Base-by-base conservation (phyloP, 805 yeast genomes). In the Starmerella stigmatis region DNA sequence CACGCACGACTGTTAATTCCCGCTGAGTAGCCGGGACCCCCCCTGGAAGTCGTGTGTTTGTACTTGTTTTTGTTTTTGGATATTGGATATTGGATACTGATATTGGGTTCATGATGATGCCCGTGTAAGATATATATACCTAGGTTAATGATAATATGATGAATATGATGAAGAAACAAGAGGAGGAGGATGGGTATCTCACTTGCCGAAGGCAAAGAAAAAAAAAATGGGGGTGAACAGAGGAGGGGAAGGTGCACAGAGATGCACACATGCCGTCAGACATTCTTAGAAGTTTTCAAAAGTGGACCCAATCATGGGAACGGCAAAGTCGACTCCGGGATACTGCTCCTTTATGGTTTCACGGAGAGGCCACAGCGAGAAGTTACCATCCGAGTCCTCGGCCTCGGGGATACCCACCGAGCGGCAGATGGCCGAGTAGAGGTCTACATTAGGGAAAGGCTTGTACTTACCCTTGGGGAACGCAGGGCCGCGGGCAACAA, bases 401-500 rank as follows among this genome's bases (percentile, higher is more conserved):
- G 86, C 80, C 9, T 57, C 57, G 5, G 25, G 21, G 19, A 74
- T 52, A 23, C 64, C 64, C 45, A 83, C 63, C 1, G 81, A 68
- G 13, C 81, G 81, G 62, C 94, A 81, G 2, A 88, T 48, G 20
- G 88, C 69, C 52, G 79, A 76, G 62, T 85, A 88, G 5, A 88
- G 70, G 49, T 86, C 83, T 12, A 73, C 67, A 60, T 86, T 89
- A 10, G 70, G 64, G 56, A 88, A 81, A 4, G 95, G 94, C 50
- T 65, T 60, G 19, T 75, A 65, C 16, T 56, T 44, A 5, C 68
- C 63, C 3, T 50, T 34, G 4, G 62, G 55, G 61, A 88, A 86
- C 57, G 72, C 82, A 0, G 96, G 96, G 0, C 97, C 97, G 1
- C 71, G 61, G 0, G 81, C 94, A 32, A 85, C 55, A 60, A 89